Evolutionary conservation across 2,329 filamentous ascomycete genomes (phyloP), one percentile per base, ranked within the genome.

Genomic region (Penicillium sp.): DNA sequence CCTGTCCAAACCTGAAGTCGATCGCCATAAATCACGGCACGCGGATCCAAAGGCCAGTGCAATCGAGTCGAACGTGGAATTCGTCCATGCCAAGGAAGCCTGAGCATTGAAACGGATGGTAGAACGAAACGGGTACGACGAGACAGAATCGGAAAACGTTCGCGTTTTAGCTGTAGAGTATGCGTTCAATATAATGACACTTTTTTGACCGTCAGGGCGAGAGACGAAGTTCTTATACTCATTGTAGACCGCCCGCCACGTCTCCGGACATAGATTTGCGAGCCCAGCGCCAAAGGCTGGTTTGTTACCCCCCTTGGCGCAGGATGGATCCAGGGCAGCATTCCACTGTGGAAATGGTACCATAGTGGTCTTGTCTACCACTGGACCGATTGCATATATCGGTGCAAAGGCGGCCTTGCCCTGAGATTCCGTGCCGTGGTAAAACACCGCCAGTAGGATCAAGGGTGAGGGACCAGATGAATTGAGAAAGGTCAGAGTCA

Each of bases 181-280:
- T n/a, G 65, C 23, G 6, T 50, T 26, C 24, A 50, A 65, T 26
- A 72, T 64, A 3, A 77, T 60, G 1, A 77, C 59, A 1, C 64
- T 66, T 57, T 72, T 71, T 1, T 64, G 63, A 1, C 68, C 71
- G 18, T 61, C 63, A 1, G 65, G 60, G 54, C 70, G 65, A 20
- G 64, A 59, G 55, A 72, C 66, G 62, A 77, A 78, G 1, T 55
- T 61, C 21, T 58, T 64, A 60, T 73, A 77, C 26, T 71, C 60
- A 47, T 75, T 63, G 71, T 72, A 77, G 30, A 76, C 64, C 23
- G 67, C 59, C 5, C 67, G 68, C 73, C 74, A 78, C n/a, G 66
- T 68, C 0, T 63, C 38, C 0, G 73, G 63, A 30, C 67, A 63
- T 68, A 77, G 68, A 18, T 58, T 64, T 7, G 64, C 65, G 46